phyloP scores from a whole-genome alignment of 306 rosid species.

The Adenanthera pavonina region DNA sequence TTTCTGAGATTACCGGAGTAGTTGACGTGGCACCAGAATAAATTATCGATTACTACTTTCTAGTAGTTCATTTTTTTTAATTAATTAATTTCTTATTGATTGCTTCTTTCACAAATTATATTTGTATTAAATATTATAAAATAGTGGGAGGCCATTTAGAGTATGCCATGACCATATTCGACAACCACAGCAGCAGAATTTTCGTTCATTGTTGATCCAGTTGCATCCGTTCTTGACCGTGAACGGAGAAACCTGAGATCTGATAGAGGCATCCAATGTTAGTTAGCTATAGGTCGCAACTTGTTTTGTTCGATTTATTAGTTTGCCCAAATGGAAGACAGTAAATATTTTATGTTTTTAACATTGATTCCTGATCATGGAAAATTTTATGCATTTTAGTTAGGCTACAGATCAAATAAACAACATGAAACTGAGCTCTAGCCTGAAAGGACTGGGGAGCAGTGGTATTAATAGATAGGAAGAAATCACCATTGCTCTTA shows the following conservation, averaged over 20 bases:
- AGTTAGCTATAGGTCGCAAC: neutral
- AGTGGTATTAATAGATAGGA: neutral
- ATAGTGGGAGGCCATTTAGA: constrained; percentile 5
- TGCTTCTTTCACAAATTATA: neutral
- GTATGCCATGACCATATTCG: neutral
- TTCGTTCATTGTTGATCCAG: neutral
- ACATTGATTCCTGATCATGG: neutral
- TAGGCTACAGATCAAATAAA: neutral
- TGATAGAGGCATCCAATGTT: neutral
- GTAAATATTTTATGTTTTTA: too few relatives aligned
- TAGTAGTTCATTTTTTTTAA: neutral
- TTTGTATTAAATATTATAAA: constrained; percentile 22
- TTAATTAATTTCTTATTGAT: constrained; percentile 6
- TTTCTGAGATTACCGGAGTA: constrained; percentile 34
- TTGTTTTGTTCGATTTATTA: neutral
- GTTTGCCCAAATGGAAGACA: neutral
- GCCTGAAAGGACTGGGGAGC: neutral
- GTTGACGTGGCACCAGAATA: constrained; percentile 50
- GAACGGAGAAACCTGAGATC: constrained; percentile 9
- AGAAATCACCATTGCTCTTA: neutral
- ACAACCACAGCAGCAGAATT: neutral
- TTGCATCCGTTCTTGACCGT: neutral
- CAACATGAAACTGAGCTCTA: neutral
- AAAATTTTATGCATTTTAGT: neutral
- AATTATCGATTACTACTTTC: constrained; percentile 7